Percentiles rank a stretch among this genome's conserved stretches.
Conservation (phyloP, 371 early-diverging fungal species). For the Apophysomyces variabilis region DNA sequence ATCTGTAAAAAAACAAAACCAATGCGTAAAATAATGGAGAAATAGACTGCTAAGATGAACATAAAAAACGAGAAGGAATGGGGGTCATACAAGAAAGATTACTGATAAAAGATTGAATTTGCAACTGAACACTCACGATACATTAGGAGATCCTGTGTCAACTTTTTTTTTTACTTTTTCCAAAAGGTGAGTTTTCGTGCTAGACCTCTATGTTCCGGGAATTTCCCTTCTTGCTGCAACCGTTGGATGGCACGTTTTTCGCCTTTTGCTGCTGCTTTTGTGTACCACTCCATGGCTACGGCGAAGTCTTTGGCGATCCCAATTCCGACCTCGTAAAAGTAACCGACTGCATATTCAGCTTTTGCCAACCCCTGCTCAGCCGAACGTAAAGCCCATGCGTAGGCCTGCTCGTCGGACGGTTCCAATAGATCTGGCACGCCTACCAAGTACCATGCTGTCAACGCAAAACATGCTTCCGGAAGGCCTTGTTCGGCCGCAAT, state of each 20-base stretch:
- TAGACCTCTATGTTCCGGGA: background rate
- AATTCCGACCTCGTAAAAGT: constrained; percentile 90
- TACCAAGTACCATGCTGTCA: constrained; percentile 96
- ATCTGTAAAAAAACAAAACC: background rate
- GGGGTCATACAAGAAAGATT: background rate
- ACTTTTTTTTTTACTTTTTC: constrained; percentile 5
- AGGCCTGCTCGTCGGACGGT: constrained; percentile 88
- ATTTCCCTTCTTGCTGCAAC: constrained; percentile 20
- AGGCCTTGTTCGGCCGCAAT: constrained; percentile 89
- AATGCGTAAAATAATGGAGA: background rate
- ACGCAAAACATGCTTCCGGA: constrained; percentile 90
- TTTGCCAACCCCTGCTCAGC: constrained; percentile 76
- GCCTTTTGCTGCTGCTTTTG: constrained; percentile 47
- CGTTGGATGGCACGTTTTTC: constrained; percentile 43
- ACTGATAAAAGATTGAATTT: background rate
- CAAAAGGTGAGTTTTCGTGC: background rate
- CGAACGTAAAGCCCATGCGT: constrained; percentile 86
- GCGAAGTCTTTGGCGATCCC: constrained; percentile 70
- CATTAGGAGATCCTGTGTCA: background rate
- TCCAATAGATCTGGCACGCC: constrained; percentile 78
- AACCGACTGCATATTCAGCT: constrained; percentile 95
- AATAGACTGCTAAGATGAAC: background rate
- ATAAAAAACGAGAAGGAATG: background rate
- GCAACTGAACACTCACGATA: background rate
- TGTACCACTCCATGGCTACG: constrained; percentile 80